Evolutionary conservation across 2,329 filamentous ascomycete genomes (phyloP).

Genomic region (Gnomoniopsis sp.): DNA sequence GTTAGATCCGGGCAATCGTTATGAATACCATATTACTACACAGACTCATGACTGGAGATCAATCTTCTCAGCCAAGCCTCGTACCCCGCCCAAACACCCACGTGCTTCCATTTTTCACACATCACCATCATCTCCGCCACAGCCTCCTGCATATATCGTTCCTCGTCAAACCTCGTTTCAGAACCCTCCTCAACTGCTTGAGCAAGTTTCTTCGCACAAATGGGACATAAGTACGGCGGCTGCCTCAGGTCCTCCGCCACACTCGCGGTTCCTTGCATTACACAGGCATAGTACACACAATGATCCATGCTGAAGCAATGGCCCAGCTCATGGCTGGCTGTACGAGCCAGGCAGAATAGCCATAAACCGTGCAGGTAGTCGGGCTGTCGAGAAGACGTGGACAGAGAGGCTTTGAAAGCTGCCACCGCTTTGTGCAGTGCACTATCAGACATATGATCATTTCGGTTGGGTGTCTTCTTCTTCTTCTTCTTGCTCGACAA

Average conservation of each 20-base stretch:
- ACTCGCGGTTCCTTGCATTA: constrained; percentile 58
- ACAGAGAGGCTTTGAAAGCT: constrained; percentile 22
- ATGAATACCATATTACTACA: no score
- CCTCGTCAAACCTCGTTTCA: constrained; percentile 21
- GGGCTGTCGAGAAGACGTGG: constrained; percentile 20
- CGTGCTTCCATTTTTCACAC: constrained; percentile 36
- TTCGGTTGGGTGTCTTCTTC: constrained; percentile 6
- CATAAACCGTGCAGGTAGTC: constrained; percentile 43
- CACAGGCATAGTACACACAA: constrained; percentile 62
- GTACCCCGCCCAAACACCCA: constrained; percentile 44
- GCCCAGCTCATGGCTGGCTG: constrained; percentile 61
- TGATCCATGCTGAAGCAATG: constrained; percentile 67
- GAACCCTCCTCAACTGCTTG: constrained; percentile 26
- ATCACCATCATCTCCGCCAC: constrained; percentile 37
- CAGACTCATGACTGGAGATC: not conserved
- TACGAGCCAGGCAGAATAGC: constrained; percentile 55
- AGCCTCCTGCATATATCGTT: constrained; percentile 29
- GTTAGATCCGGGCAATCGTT: no score
- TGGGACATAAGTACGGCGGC: constrained; percentile 60
- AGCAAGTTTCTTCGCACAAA: constrained; percentile 54
- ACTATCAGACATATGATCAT: constrained; percentile 9
- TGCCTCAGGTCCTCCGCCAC: constrained; percentile 58
- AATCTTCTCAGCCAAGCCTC: constrained; percentile 34
- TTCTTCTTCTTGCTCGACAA: not conserved
- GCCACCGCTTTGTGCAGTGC: constrained; percentile 33